Percentiles rank a stretch among this genome's conserved stretches.
Conservation (phyloP, 2,329 filamentous ascomycete genomes). For the Fusarium goolgardi region DNA sequence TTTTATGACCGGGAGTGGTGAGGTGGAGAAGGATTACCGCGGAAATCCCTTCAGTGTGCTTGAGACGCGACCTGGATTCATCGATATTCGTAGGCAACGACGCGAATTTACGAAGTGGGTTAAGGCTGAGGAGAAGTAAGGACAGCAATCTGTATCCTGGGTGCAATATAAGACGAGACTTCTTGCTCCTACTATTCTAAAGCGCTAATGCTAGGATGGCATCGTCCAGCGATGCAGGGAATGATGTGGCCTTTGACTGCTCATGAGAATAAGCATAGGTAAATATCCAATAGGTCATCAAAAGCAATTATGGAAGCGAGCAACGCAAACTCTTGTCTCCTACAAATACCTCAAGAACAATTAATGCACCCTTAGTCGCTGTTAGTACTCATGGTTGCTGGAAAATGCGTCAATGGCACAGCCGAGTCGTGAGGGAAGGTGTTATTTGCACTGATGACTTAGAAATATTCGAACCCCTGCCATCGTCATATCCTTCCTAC, state of each 20-base stretch:
- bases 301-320: background rate
- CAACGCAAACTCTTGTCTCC: background rate
- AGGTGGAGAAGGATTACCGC: slow-evolving; percentile 75
- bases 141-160: background rate
- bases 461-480: background rate
- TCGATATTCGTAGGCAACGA: slow-evolving; percentile 85
- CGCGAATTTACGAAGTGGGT: slow-evolving; percentile 84
- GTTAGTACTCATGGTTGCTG: background rate
- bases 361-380: background rate
- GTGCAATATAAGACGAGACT: background rate
- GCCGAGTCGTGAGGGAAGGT: background rate
- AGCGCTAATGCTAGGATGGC: background rate
- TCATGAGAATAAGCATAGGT: background rate
- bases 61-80: slow-evolving; percentile 85
- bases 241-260: background rate
- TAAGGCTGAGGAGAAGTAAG: slow-evolving; percentile 51
- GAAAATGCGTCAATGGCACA: background rate
- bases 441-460: background rate
- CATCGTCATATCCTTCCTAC: background rate
- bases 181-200: background rate
- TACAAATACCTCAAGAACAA: background rate
- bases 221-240: background rate
- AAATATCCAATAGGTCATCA: background rate
- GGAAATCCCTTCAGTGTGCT: slow-evolving; percentile 84
- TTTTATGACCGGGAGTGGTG: slow-evolving; percentile 67